Percentiles rank a stretch among this genome's conserved stretches.
phyloP scores from a whole-genome alignment of 2,329 filamentous ascomycete species.

The Ceratocystis colombiana region DNA sequence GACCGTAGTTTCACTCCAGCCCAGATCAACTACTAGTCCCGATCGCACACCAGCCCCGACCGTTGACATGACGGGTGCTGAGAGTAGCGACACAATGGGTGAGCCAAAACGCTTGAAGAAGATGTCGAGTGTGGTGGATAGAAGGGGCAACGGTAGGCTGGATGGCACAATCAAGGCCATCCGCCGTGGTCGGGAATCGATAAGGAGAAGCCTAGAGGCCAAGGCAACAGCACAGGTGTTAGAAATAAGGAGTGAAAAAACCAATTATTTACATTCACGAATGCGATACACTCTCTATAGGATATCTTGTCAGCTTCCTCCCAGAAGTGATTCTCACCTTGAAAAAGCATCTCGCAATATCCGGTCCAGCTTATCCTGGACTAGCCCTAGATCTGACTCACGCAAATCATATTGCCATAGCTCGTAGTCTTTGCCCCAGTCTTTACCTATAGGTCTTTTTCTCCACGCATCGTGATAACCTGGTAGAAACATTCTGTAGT shows the following conservation, averaged over 20 bases:
- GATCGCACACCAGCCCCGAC: constrained; percentile 75
- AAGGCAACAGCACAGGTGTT: not conserved
- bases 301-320: constrained; percentile 34
- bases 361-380: constrained; percentile 79
- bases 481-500: constrained; percentile 62
- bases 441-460: constrained; percentile 38
- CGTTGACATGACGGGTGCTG: constrained; percentile 61
- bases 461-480: constrained; percentile 43
- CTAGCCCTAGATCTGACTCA: constrained; percentile 62
- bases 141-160: constrained; percentile 62
- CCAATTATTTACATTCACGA: not conserved
- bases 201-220: constrained; percentile 46
- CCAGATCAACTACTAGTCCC: constrained; percentile 79
- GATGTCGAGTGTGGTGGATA: constrained; percentile 65
- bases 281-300: no score
- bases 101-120: constrained; percentile 73
- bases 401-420: constrained; percentile 71
- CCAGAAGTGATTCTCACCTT: constrained; percentile 43
- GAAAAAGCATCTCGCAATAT: constrained; percentile 71
- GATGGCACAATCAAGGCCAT: constrained; percentile 69
- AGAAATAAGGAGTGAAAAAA: not conserved
- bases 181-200: constrained; percentile 66
- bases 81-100: constrained; percentile 70
- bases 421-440: constrained; percentile 57
- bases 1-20: constrained; percentile 81